These are phyloP conservation scores for Phaeomoniella chlamydospora DNA, from an alignment of 2,329 filamentous ascomycete species.

Conservation along the genomic window DNA sequence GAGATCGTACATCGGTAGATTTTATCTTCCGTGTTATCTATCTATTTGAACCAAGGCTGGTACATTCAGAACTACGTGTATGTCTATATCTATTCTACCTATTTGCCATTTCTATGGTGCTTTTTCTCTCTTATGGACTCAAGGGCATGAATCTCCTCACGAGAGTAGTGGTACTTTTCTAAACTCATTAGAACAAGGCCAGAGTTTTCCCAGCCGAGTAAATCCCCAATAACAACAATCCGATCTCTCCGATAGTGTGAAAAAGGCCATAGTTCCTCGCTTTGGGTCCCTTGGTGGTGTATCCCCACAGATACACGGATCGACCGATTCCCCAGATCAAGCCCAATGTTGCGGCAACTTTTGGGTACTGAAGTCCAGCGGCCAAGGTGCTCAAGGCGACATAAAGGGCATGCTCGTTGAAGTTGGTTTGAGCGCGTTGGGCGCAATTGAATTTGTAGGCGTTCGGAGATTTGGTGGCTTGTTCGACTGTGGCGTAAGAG, in stretches of 20 bases:
- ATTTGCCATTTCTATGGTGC: too few relatives aligned
- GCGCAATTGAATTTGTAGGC: conserved; percentile 37
- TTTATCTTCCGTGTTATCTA: too few relatives aligned
- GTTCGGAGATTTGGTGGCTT: conserved; percentile 32
- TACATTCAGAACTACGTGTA: too few relatives aligned
- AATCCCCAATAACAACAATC: background rate
- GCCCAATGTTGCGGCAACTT: conserved; percentile 29
- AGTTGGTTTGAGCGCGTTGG: conserved; percentile 44
- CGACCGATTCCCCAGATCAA: conserved; percentile 36
- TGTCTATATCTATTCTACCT: too few relatives aligned
- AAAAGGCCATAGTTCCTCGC: conserved; percentile 9
- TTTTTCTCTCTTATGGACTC: too few relatives aligned
- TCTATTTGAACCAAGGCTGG: too few relatives aligned
- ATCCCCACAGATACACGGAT: conserved; percentile 33
- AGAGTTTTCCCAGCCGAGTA: too few relatives aligned
- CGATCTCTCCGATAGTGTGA: background rate
- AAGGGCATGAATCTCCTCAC: too few relatives aligned
- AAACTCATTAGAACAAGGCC: too few relatives aligned
- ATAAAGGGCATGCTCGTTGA: conserved; percentile 41
- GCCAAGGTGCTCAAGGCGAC: conserved; percentile 37
- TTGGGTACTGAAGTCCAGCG: conserved; percentile 38
- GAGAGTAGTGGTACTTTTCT: too few relatives aligned
- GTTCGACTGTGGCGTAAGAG: conserved; percentile 40
- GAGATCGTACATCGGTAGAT: too few relatives aligned
- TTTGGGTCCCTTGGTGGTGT: conserved; percentile 22